A percentile compares a stretch with the other conserved stretches of the same genome.
phyloP scores from a whole-genome alignment of 495 filamentous ascomycete species.

The Friedmanniomyces endolithicus region DNA sequence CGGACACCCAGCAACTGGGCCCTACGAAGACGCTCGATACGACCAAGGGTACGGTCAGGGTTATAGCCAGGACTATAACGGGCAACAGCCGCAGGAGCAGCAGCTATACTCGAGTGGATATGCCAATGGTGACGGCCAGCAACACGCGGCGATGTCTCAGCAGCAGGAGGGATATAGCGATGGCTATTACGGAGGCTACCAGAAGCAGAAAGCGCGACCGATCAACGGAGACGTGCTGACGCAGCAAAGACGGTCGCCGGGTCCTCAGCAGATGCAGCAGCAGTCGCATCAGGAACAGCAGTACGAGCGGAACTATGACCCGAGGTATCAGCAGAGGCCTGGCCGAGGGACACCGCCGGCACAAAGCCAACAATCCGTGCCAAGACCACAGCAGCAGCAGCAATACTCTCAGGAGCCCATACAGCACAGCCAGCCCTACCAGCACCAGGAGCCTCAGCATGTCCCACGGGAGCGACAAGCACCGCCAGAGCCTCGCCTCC shows the following conservation, averaged over 20 bases:
- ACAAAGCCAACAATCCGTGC: neutral
- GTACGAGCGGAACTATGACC: conserved; percentile 12
- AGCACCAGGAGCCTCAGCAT: too few relatives aligned
- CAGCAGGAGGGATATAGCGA: conserved; percentile 6
- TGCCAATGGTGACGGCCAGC: neutral
- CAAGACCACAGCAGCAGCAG: neutral
- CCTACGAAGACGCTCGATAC: neutral
- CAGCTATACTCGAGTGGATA: neutral
- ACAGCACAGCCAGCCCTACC: neutral
- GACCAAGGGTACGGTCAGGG: conserved; percentile 5
- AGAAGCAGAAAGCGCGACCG: neutral
- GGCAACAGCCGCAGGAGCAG: neutral
- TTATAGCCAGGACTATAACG: neutral
- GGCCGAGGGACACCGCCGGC: neutral
- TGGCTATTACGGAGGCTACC: conserved; percentile 1
- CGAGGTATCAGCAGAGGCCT: conserved; percentile 12
- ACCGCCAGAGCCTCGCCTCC: neutral
- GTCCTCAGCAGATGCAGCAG: neutral
- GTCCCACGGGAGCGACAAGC: too few relatives aligned
- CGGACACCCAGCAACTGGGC: neutral
- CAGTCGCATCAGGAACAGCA: neutral
- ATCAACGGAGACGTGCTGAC: neutral
- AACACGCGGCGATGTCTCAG: neutral
- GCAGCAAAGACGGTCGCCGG: neutral
- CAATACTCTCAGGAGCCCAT: neutral